Conservation (phyloP, 169 alveolate species). For the Eimeria brunetti region DNA sequence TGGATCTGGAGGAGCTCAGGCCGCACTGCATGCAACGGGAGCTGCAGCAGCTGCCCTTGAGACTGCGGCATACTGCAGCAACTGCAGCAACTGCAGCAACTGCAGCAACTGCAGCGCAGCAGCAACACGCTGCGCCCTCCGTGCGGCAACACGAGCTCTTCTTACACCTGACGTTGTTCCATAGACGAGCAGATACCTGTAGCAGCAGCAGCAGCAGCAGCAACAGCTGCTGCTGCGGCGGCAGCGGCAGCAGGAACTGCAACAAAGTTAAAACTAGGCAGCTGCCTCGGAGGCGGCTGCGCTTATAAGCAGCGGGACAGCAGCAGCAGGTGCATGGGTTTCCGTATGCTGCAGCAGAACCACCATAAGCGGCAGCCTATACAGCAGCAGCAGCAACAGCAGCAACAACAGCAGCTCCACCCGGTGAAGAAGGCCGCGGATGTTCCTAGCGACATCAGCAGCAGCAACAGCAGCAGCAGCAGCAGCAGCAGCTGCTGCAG, state of each 20-base stretch:
- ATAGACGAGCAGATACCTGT: not conserved
- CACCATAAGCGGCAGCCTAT: not conserved
- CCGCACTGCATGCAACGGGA: not conserved
- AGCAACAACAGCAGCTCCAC: not conserved
- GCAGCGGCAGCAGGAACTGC: slow-evolving; percentile 10
- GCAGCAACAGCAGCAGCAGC: not conserved
- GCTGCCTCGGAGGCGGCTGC: not conserved
- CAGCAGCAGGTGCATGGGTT: not conserved
- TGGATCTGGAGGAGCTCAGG: not conserved
- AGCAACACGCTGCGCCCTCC: not conserved
- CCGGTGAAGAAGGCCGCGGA: slow-evolving; percentile 38
- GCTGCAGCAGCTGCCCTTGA: not conserved
- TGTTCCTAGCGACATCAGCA: not conserved
- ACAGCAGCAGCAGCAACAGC: not conserved
- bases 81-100: not conserved
- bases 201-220: not conserved
- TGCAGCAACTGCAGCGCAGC: not conserved
- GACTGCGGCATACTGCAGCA: not conserved
- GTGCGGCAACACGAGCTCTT: not conserved
- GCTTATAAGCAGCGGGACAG: not conserved
- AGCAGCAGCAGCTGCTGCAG: slow-evolving; percentile 64
- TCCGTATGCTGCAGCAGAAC: not conserved
- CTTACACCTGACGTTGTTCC: not conserved
- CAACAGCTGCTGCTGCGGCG: slow-evolving; percentile 22
- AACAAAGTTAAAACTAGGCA: not conserved